Conservation (phyloP, 306 rosid species). For the Ziziphus jujuba region DNA sequence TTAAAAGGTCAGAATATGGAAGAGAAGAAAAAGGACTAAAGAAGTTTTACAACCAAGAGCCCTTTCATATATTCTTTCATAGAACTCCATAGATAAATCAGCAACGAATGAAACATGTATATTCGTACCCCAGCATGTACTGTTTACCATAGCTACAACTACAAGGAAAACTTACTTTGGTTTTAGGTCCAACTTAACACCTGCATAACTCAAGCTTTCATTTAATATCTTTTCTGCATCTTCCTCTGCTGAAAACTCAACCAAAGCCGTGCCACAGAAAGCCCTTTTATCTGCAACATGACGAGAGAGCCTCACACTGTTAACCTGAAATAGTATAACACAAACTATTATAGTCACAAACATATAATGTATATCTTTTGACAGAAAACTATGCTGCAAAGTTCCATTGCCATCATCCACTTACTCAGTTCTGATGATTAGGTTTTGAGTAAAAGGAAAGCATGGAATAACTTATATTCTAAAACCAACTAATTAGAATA, state of each 20-base stretch:
- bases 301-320: constrained; percentile 84
- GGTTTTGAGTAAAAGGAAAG: neutral
- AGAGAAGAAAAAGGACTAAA: neutral
- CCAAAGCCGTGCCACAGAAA: constrained; percentile 77
- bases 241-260: constrained; percentile 76
- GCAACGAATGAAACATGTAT: too few species aligned
- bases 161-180: constrained; percentile 61
- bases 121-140: too few species aligned
- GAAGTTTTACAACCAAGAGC: neutral
- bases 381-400: neutral
- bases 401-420: neutral
- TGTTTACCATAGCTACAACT: neutral
- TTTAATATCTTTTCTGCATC: constrained; percentile 51
- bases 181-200: constrained; percentile 61
- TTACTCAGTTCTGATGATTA: neutral
- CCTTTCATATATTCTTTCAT: neutral
- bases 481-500: too few species aligned
- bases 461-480: too few species aligned
- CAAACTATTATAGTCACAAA: neutral
- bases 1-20: neutral
- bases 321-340: constrained; percentile 55
- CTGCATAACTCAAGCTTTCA: constrained; percentile 53
- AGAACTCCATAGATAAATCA: too few species aligned
- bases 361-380: neutral
- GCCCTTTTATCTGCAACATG: constrained; percentile 78